These are phyloP conservation scores for Hyphopichia fennica DNA, from an alignment of 1,139 yeast species.

Conservation along the genomic window DNA sequence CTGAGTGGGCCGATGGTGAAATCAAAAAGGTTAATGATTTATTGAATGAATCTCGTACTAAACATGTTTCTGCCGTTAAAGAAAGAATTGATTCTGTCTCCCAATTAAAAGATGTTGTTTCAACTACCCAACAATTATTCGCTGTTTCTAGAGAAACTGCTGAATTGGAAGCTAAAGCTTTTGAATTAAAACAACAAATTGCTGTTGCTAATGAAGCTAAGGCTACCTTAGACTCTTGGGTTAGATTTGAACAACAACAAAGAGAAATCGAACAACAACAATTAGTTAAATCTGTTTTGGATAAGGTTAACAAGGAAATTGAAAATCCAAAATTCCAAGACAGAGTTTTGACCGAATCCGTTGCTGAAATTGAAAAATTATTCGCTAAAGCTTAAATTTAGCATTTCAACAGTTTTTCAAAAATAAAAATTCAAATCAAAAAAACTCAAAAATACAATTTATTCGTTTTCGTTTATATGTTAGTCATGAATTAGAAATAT, in stretches of 20 bases:
- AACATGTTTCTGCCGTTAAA: conserved; percentile 90
- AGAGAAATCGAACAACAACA: conserved; percentile 96
- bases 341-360: conserved; percentile 84
- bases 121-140: conserved; percentile 87
- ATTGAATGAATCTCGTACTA: conserved; percentile 83
- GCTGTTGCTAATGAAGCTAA: conserved; percentile 89
- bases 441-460: neutral
- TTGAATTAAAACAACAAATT: conserved; percentile 88
- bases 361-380: conserved; percentile 86
- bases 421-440: neutral
- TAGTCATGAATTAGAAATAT: conserved; percentile 2
- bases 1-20: conserved; percentile 93
- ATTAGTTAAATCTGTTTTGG: conserved; percentile 80
- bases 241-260: conserved; percentile 94
- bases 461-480: neutral
- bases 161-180: conserved; percentile 89
- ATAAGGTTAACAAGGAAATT: conserved; percentile 85
- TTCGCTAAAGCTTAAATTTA: conserved; percentile 51
- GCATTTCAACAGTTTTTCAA: neutral
- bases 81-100: conserved; percentile 86
- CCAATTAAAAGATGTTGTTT: conserved; percentile 87
- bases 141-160: conserved; percentile 96
- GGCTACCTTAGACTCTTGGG: conserved; percentile 97
- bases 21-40: conserved; percentile 78
- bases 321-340: conserved; percentile 92